Conservation (phyloP, 1,284 basidiomycete genomes). For the Termitomyces sp. region DNA sequence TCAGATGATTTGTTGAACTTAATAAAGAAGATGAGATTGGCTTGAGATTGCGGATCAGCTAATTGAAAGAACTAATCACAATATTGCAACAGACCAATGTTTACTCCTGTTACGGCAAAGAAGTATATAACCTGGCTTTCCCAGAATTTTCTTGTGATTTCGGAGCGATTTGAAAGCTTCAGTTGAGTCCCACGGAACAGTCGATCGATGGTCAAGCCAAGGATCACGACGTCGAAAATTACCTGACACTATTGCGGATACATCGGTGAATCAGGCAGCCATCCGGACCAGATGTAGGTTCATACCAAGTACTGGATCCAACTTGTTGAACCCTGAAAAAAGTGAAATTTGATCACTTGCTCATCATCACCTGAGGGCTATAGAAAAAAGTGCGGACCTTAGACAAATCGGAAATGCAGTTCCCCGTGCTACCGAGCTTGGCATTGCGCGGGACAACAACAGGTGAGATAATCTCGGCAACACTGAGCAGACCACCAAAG, state of each 20-base stretch:
- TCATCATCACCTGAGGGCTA: not conserved
- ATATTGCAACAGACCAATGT: constrained; percentile 13
- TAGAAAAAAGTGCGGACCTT: constrained; percentile 9
- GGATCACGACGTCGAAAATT: constrained; percentile 17
- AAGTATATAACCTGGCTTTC: constrained; percentile 20
- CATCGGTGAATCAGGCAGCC: not conserved
- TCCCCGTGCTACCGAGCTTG: constrained; percentile 14
- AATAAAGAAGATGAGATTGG: constrained; percentile 18
- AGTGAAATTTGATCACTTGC: not conserved
- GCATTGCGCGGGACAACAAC: constrained; percentile 17
- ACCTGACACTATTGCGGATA: constrained; percentile 13
- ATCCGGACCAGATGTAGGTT: not conserved
- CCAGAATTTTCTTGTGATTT: constrained; percentile 19
- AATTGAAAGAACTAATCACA: not conserved
- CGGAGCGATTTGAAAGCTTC: constrained; percentile 14
- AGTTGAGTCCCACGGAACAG: constrained; percentile 17
- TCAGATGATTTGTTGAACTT: constrained; percentile 16
- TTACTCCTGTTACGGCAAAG: constrained; percentile 15
- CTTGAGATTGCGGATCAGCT: constrained; percentile 1
- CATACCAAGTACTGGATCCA: constrained; percentile 19
- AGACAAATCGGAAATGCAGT: constrained; percentile 17
- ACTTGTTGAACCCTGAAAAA: constrained; percentile 14
- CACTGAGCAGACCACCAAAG: constrained; percentile 16
- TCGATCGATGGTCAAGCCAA: constrained; percentile 15
- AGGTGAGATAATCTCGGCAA: constrained; percentile 15